Base-by-base conservation (phyloP, 331 rosid genomes). In the Quercus tomentella region DNA sequence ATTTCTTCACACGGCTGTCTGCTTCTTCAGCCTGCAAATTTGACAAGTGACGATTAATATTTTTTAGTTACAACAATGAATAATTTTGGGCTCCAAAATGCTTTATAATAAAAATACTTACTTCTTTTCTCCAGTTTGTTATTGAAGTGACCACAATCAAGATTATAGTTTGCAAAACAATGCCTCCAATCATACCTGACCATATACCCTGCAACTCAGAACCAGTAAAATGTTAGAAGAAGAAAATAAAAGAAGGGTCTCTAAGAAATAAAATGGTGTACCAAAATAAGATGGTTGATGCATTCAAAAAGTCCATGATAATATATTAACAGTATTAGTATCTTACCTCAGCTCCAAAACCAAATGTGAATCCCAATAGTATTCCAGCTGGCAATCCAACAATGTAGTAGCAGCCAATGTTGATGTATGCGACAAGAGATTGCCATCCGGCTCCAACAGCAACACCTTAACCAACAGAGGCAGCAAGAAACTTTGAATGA, bases 391-490 rank as follows among this genome's bases (percentile, higher is more conserved):
- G 97, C 83, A 93, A 83, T 84, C 97, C 97, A 78, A 93, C 61
- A 56, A 82, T 0, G 73, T 89, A 90, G 75, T 91, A 93, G 75
- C 97, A 93, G 18, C 85, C 97, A 58, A 93, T 79, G 76, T 93
- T 93, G 82, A 93, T 89, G 82, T 93, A 93, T 52, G 97, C 96
- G 16, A 91, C 90, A n/a, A 93, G 76, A 72, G 93, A 33, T 82
- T 91, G 97, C 97, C 97, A 91, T 4, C 97, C 97, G n/a, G 94
- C 97, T 82, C 97, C 98, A 79, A 93, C 77, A 75, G 94, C 98
- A 77, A 93, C 98, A 77, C 98, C 97, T 93, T 80, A 35, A 37
- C 26, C 60, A 52, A 58, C 66, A 70, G 20, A 12, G 45, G 54
- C 54, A 49, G 4, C 52, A 45, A 45, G 52, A 45, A 28, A 1